Percentiles rank a stretch among this genome's conserved stretches.
Conservation (phyloP, 2,329 filamentous ascomycete genomes). For the Pseudonectria buxi region DNA sequence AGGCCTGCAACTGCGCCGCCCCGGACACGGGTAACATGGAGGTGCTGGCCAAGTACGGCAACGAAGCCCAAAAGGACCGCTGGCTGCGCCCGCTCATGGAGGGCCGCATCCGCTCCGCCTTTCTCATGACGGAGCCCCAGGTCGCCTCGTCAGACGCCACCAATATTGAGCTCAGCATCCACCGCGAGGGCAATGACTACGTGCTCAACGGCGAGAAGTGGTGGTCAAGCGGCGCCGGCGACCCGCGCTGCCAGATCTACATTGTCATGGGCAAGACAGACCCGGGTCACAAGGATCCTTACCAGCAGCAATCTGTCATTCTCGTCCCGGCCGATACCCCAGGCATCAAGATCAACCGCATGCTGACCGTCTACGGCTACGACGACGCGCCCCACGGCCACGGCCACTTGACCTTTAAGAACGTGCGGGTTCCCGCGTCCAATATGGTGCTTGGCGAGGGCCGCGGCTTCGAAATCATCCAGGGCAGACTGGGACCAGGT, state of each 20-base stretch:
- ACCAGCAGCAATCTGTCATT: slow-evolving; percentile 89
- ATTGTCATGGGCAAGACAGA: slow-evolving; percentile 95
- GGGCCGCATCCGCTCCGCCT: slow-evolving; percentile 80
- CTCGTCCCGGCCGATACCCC: slow-evolving; percentile 75
- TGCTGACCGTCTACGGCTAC: slow-evolving; percentile 91
- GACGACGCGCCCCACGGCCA: slow-evolving; percentile 98
- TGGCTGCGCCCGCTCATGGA: slow-evolving; percentile 79
- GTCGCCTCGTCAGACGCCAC: slow-evolving; percentile 86
- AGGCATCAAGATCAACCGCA: slow-evolving; percentile 87
- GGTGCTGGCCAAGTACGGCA: slow-evolving; percentile 86
- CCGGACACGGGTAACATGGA: slow-evolving; percentile 97
- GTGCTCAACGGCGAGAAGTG: slow-evolving; percentile 96
- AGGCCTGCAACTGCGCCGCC: slow-evolving; percentile 84
- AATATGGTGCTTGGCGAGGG: slow-evolving; percentile 91
- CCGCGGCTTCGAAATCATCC: slow-evolving; percentile 95
- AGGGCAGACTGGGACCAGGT: slow-evolving; percentile 89
- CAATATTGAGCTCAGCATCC: slow-evolving; percentile 83
- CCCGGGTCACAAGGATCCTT: slow-evolving; percentile 64
- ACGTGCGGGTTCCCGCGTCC: slow-evolving; percentile 77
- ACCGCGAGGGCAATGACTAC: slow-evolving; percentile 77
- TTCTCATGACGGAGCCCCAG: slow-evolving; percentile 90
- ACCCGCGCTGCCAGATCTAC: slow-evolving; percentile 87
- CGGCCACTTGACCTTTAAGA: slow-evolving; percentile 81
- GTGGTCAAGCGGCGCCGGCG: slow-evolving; percentile 96
- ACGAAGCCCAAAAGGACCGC: slow-evolving; percentile 72